Base-by-base conservation (phyloP, 768 basidiomycete species). In the Porpolomopsis calyptriformis region DNA sequence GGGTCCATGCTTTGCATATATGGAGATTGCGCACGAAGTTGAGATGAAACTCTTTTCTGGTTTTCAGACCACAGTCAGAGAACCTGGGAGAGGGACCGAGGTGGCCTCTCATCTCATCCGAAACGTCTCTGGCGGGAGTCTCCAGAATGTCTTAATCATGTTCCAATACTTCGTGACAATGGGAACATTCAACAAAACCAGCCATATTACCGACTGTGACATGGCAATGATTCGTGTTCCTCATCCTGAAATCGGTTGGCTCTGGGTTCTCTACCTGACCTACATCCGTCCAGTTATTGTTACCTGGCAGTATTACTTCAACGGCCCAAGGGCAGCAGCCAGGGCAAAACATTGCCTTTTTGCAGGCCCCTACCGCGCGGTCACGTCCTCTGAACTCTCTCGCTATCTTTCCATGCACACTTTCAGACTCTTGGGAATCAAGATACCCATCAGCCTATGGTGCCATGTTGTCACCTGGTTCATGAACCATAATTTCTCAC, bases 1-100 rank as follows among this genome's bases (percentile, higher is more conserved):
- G 4, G 43, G 48, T 7, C 27, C 44, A 9, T 53, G 52, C 39
- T 37, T 39, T 22, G 39, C 24, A 16, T 27, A 29, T 7, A 50
- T 53, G 49, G 9, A 33, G 1, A 14, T 29, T 1, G 47, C 45
- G 1, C 51, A 49, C 45, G 31, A 44, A 2, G 47, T 55, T 7
- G 53, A 55, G 35, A 27, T 34, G 27, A 37, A 43, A 45, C 43
- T 20, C 26, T 55, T 16, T 23, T 40, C 26, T 43, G 51, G 22
- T 46, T 23, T 24, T 47, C 41, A 45, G 22, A 45, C 44, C 6
- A 34, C 12, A 9, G 44, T 37, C 12, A 49, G 55, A 2, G 54
- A 53, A 33, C 52, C 54, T 1, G 52, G 47, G 6, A 26, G 52
- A 20, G 51, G 48, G 4, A 54, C 50, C 6, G 57, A 58, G 35